Evolutionary conservation across 2,329 filamentous ascomycete genomes (phyloP), one percentile per base, ranked within the genome.

Genomic region (Waltergamsia citrina): DNA sequence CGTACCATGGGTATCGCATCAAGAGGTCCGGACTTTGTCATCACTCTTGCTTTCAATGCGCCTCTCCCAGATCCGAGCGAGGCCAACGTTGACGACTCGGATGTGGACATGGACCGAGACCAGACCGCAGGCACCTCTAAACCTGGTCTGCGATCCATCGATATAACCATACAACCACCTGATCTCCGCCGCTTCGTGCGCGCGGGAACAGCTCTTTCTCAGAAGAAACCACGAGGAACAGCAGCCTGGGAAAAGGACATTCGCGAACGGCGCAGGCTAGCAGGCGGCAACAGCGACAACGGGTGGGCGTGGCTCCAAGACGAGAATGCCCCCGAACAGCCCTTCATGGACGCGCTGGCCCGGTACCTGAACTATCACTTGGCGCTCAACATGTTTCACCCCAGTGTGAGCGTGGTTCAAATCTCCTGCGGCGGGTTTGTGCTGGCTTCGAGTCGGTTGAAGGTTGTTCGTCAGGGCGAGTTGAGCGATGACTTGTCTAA

Each of bases 371-470:
- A 63, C 35, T 54, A 62, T n/a, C 70, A 76, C 39, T 54, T 75
- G 5, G 69, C 65, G 0, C 49, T 78, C 11, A 60, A 76, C 43
- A 43, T 77, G 41, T 69, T 71, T 36, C 70, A 76, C 41, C 67
- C 71, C 0, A 58, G 62, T n/a, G 70, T 75, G 4, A 54, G 61
- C 2, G 51, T 77, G 17, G 55, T 55, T 10, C 70, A 71, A 40
- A 59, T 77, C 19, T 69, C 69, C 0, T 76, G 71, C 38, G 66
- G 64, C 1, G 71, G 69, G 0, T 78, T 77, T 36, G 65, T 68
- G 24, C 51, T 76, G 9, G 66, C 67, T 0, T 70, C 73, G 39
- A 63, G 54, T 9, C 57, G 69, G 19, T 33, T 76, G 15, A 76
- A 76, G 49, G 48, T 74, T 11, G 35, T 59, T 12, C 49, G 29